phyloP scores from a whole-genome alignment of 2,329 filamentous ascomycete genomes.

The Curvularia lunata region DNA sequence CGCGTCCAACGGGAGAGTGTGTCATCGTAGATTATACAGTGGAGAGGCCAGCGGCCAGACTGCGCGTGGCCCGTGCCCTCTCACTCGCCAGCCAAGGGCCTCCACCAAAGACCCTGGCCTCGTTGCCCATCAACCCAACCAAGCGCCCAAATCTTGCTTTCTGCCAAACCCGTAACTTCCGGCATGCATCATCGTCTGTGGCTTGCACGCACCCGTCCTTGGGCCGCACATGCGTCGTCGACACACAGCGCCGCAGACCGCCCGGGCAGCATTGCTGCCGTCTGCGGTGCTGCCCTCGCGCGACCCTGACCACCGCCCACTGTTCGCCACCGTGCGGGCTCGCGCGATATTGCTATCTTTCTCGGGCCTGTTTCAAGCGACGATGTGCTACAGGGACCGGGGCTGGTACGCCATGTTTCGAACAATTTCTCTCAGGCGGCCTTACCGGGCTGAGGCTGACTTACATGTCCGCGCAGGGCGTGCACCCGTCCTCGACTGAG shows the following conservation, averaged over 20 bases:
- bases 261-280: conserved; percentile 1
- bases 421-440: conserved; percentile 10
- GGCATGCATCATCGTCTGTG: conserved; percentile 6
- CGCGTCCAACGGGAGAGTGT: conserved; percentile 14
- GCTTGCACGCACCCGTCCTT: conserved; percentile 3
- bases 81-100: conserved; percentile 10
- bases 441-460: conserved; percentile 6
- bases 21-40: conserved; percentile 19
- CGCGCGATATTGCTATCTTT: background rate
- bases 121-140: conserved; percentile 10
- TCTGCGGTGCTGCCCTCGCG: background rate
- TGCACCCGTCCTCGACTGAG: conserved; percentile 2
- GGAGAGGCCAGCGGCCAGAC: conserved; percentile 17
- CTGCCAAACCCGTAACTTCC: conserved; percentile 8
- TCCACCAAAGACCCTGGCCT: conserved; percentile 14
- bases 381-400: conserved; percentile 10
- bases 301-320: background rate
- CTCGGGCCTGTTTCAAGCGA: background rate
- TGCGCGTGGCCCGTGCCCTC: conserved; percentile 9
- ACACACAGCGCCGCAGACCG: background rate
- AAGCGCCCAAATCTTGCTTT: conserved; percentile 14
- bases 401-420: conserved; percentile 11
- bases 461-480: conserved; percentile 3
- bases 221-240: background rate
- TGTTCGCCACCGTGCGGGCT: background rate